Conservation (phyloP, 2,329 filamentous ascomycete species). For the Penicillium sp. region DNA sequence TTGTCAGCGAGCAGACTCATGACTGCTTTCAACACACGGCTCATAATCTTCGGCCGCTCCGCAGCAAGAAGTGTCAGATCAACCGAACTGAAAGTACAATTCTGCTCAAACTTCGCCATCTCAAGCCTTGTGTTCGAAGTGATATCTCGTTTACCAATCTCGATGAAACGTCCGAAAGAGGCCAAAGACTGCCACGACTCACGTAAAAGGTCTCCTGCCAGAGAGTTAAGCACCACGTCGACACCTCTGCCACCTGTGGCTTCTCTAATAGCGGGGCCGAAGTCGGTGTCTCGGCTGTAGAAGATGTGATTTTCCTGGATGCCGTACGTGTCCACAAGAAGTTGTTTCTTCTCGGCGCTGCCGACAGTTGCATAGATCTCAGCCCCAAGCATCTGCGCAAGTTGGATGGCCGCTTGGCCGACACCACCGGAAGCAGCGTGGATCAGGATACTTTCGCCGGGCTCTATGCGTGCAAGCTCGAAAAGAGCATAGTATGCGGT, state of each 20-base stretch:
- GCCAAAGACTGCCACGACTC: conserved; percentile 34
- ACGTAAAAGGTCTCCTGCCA: conserved; percentile 27
- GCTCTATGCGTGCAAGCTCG: conserved; percentile 16
- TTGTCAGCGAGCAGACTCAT: no score
- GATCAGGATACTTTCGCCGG: conserved; percentile 24
- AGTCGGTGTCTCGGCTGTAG: conserved; percentile 20
- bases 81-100: conserved; percentile 23
- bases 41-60: conserved; percentile 1
- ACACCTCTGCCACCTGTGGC: conserved; percentile 23
- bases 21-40: no score
- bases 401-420: conserved; percentile 26
- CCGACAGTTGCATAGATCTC: conserved; percentile 28
- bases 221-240: conserved; percentile 29
- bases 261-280: conserved; percentile 15
- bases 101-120: conserved; percentile 23
- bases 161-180: conserved; percentile 28
- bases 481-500: conserved; percentile 24
- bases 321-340: conserved; percentile 21
- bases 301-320: conserved; percentile 25
- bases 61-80: conserved; percentile 22
- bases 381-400: conserved; percentile 23
- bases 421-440: conserved; percentile 29
- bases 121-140: conserved; percentile 20
- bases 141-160: conserved; percentile 30
- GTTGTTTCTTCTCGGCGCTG: conserved; percentile 20